Base-by-base conservation (phyloP, 2,329 filamentous ascomycete genomes). In the Aspergillus sp. region DNA sequence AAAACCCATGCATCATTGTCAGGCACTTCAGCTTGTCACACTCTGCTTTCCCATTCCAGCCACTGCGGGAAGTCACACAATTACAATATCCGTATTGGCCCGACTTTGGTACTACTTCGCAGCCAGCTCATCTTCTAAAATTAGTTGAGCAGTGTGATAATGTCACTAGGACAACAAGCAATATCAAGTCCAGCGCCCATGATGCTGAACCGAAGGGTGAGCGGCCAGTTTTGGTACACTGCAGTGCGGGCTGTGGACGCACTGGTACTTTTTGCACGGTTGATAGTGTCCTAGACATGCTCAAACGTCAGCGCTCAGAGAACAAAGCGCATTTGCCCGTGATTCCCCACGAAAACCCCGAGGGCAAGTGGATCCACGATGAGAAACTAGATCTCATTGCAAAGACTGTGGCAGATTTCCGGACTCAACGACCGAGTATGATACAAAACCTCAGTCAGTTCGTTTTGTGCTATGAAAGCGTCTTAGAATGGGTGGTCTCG, bases 221-320 rank as follows among this genome's bases (percentile, higher is more conserved):
- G 26, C 77, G 88, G 28, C 91, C 91, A 6, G 82, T 96, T 55
- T 66, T 98, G 19, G 91, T 98, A 0, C 93, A 98, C 64, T 98
- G 93, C 69, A 95, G 89, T 42, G 93, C 93, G 4, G 93, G 93
- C 0, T 98, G 93, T 67, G 93, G 93, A 1, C 85, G 93, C 10
- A 98, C 93, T 0, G 93, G 93, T 4, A 91, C 93, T 0, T 98
- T 97, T 61, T 97, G 93, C 65, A 95, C 93, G 0, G 90, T 97
- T 11, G 93, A 97, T 64, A 91, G 86, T 33, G 93, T 97, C 7
- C 85, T 97, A 44, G 90, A 96, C 66, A 95, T 96, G 87, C 72
- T 98, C 47, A 95, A 95, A 71, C 82, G 88, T n/a, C 90, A 95
- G 66, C 78, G 73, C 13, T 63, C 66, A 47, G 68, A 67, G 28